Base-by-base conservation (phyloP, 441 rosid genomes). In the Adansonia grandidieri region DNA sequence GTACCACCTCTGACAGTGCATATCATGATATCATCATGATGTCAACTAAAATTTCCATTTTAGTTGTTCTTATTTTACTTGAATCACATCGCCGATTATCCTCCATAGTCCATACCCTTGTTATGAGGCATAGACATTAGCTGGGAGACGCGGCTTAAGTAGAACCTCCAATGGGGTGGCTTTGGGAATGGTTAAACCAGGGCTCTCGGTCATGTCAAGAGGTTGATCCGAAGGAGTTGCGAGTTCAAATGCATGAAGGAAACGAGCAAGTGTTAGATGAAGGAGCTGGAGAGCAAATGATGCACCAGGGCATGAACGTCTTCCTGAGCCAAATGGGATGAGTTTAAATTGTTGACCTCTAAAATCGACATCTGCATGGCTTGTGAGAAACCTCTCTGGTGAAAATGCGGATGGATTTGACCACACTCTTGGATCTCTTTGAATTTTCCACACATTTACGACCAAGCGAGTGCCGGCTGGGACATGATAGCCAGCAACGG, bases 381-480 rank as follows among this genome's bases (percentile, higher is more conserved):
- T 80, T 5, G 74, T 79, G 17, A 85, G 70, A 78, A 89, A 87
- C 54, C 91, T 77, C 60, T 85, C 85, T 0, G 89, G 92, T n/a
- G 53, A 28, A 15, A 88, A 91, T 71, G 75, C 80, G 0, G 10
- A 3, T 4, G 90, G 86, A 37, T 85, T 75, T 13, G 71, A 67
- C 91, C 91, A 89, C 0, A 86, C 64, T 0, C 51, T 17, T 3
- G 88, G 82, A 63, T 89, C 94, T 64, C 90, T 82, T 45, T 85
- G 90, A 50, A 89, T 84, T 66, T 84, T 86, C 82, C 84, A 88
- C 3, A 82, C 71, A 32, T 88, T 91, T 2, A 85, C 77, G 3
- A 90, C 17, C 81, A 90, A 67, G 13, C 89, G 89, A 4, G 91
- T 89, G 65, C 90, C 89, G 0, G 81, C 75, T 6, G 88, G 70